Evolutionary conservation across 352 stramenopile species (phyloP).

Genomic region (Phytophthora vignae): DNA sequence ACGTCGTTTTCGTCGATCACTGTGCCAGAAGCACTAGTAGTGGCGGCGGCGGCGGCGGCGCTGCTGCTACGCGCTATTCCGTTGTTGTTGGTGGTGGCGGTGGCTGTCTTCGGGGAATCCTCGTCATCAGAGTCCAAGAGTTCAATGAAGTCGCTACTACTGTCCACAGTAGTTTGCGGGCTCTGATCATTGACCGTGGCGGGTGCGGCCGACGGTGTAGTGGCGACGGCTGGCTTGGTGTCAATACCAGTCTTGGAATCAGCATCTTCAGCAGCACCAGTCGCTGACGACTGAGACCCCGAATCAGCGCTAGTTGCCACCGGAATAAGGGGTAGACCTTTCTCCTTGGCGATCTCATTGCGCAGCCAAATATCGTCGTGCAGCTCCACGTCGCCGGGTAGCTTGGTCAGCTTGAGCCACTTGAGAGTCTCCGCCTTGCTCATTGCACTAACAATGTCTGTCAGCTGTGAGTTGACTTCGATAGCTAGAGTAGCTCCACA

Average conservation of each 20-base stretch:
- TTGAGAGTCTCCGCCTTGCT: constrained; percentile 60
- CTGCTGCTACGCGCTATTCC: constrained; percentile 7
- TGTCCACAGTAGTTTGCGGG: constrained; percentile 43
- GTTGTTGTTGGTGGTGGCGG: constrained; percentile 10
- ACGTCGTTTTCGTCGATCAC: constrained; percentile 37
- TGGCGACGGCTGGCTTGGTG: constrained; percentile 8
- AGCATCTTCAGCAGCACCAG: constrained; percentile 3
- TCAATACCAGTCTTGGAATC: constrained; percentile 15
- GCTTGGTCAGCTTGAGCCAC: constrained; percentile 75
- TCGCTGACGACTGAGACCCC: not conserved
- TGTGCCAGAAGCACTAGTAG: not conserved
- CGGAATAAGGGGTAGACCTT: constrained; percentile 35
- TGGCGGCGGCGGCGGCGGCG: no score
- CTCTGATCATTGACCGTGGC: constrained; percentile 19
- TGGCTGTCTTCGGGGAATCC: constrained; percentile 14
- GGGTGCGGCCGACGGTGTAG: constrained; percentile 10
- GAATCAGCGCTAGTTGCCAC: not conserved
- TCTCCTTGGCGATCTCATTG: constrained; percentile 73
- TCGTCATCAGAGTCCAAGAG: constrained; percentile 69
- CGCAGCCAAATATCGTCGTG: constrained; percentile 77
- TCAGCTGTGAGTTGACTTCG: constrained; percentile 79
- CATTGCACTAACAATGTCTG: constrained; percentile 83
- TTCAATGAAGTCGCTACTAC: constrained; percentile 62
- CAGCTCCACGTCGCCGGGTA: constrained; percentile 75
- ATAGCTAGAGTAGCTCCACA: constrained; percentile 78